These are phyloP conservation scores for Clonostachys byssicola DNA, from an alignment of 2,329 filamentous ascomycete species.

Conservation along the genomic window DNA sequence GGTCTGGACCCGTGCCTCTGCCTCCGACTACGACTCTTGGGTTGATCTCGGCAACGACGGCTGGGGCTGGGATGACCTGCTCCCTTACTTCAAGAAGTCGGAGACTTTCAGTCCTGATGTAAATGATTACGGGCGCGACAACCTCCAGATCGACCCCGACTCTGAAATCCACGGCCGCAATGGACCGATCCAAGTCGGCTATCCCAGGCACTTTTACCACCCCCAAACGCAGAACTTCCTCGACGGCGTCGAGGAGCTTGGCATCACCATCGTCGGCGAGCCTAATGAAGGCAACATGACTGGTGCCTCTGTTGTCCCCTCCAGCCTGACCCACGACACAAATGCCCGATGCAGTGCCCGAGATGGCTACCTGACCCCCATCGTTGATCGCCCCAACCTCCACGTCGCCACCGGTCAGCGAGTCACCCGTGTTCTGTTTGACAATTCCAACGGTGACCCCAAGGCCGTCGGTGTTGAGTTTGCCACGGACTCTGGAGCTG, in stretches of 20 bases:
- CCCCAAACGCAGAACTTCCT: conserved; percentile 21
- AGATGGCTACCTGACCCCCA: conserved; percentile 42
- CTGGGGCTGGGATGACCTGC: conserved; percentile 39
- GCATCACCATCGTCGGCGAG: conserved; percentile 13
- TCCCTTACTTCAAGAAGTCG: conserved; percentile 36
- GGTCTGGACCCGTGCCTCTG: conserved; percentile 35
- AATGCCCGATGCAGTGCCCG: conserved; percentile 44
- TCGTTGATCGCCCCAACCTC: conserved; percentile 44
- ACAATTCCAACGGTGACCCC: conserved; percentile 32
- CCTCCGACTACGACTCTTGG: conserved; percentile 41
- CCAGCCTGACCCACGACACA: conserved; percentile 34
- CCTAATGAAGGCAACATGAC: conserved; percentile 38
- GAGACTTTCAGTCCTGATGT: conserved; percentile 15
- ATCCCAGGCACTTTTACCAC: conserved; percentile 22
- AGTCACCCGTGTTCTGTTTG: conserved; percentile 46
- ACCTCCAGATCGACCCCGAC: conserved; percentile 17
- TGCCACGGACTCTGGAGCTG: conserved; percentile 7
- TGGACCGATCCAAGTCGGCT: conserved; percentile 24
- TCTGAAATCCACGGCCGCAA: conserved; percentile 28
- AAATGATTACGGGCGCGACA: conserved; percentile 3
- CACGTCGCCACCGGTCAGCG: conserved; percentile 49
- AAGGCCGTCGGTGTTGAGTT: conserved; percentile 48
- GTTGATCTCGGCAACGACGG: conserved; percentile 22
- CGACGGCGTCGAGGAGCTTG: conserved; percentile 14
- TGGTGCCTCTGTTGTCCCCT: conserved; percentile 17